These are phyloP conservation scores for Malassezia cuniculi DNA, from an alignment of 1,284 basidiomycete genomes.

Conservation along the genomic window DNA sequence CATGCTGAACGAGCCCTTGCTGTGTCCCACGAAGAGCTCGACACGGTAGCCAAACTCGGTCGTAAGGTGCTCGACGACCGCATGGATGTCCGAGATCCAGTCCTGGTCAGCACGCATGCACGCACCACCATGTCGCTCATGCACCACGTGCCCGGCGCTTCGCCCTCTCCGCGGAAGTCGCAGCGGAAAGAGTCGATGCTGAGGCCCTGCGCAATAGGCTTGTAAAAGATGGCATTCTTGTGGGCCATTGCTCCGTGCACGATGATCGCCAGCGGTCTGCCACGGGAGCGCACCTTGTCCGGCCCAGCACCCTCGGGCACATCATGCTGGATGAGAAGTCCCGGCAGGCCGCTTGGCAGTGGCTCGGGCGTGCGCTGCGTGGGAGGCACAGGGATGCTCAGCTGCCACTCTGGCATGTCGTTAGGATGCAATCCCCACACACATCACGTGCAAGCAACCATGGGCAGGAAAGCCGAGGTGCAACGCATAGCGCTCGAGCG, in stretches of 20 bases:
- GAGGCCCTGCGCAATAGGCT: constrained; percentile 2
- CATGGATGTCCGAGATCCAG: not conserved
- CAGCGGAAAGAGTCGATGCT: constrained; percentile 11
- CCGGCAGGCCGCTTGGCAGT: too few species aligned
- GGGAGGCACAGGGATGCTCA: too few species aligned
- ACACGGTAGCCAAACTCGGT: constrained; percentile 8
- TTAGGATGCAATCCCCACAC: too few species aligned
- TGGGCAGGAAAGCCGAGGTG: constrained; percentile 54
- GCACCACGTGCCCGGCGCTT: constrained; percentile 8
- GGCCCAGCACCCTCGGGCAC: too few species aligned
- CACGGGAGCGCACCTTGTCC: too few species aligned
- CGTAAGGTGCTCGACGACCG: constrained; percentile 5
- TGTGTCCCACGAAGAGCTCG: constrained; percentile 7
- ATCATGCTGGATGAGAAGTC: too few species aligned
- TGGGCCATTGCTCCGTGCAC: constrained; percentile 9
- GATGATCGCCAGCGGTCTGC: constrained; percentile 7
- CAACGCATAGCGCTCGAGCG: constrained; percentile 77
- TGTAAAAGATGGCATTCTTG: constrained; percentile 12
- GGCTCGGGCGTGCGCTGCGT: too few species aligned
- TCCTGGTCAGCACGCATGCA: not conserved
- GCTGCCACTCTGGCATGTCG: too few species aligned
- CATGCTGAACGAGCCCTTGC: constrained; percentile 3
- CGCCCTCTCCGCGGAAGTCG: constrained; percentile 11
- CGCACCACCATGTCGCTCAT: constrained; percentile 3
- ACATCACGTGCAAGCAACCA: too few species aligned